Evolutionary conservation across 1,284 basidiomycete genomes (phyloP).

Genomic region (Ganoderma leucocontextum): DNA sequence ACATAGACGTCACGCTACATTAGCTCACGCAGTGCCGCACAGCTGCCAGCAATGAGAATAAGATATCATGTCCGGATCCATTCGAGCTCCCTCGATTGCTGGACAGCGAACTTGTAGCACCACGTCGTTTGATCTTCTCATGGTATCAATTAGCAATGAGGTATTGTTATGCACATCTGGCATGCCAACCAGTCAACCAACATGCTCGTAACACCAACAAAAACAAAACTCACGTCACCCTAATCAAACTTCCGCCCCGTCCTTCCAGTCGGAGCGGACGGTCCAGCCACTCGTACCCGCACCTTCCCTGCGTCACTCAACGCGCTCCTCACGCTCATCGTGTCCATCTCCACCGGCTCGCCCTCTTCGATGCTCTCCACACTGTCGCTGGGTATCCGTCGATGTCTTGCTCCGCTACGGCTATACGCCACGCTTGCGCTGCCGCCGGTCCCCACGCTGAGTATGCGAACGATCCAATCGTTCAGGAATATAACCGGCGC

Average conservation of each 20-base stretch:
- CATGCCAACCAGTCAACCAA: not conserved
- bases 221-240: not conserved
- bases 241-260: constrained; percentile 39
- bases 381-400: constrained; percentile 47
- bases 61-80: not conserved
- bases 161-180: not conserved
- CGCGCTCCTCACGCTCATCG: constrained; percentile 24
- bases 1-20: not conserved
- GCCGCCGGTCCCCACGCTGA: constrained; percentile 57
- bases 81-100: no score
- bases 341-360: constrained; percentile 42
- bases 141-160: not conserved
- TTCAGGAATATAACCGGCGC: constrained; percentile 78
- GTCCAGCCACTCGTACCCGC: constrained; percentile 25
- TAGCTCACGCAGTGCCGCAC: no score
- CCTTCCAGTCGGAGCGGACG: constrained; percentile 10
- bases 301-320: constrained; percentile 23
- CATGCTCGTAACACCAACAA: not conserved
- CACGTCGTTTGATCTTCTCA: not conserved
- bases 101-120: not conserved
- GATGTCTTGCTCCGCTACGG: constrained; percentile 23
- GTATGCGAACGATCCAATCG: constrained; percentile 67
- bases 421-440: constrained; percentile 15
- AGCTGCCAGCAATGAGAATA: not conserved
- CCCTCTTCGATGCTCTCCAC: constrained; percentile 65